These are phyloP conservation scores for Saccharum hybrid DNA, from an alignment of 202 grass and related monocot species.

Conservation along the genomic window DNA sequence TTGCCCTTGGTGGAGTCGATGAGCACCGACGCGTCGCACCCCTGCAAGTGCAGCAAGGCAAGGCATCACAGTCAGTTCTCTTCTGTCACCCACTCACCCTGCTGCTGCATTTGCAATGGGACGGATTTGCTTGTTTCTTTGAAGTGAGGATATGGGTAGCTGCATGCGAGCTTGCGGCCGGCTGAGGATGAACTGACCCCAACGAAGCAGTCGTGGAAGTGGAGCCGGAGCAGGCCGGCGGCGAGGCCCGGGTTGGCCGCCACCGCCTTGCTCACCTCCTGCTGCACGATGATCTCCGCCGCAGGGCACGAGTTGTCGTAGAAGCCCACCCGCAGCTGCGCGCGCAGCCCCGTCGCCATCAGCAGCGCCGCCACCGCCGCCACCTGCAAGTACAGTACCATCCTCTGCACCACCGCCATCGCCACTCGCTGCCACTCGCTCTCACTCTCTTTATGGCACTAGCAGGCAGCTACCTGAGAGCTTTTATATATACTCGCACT, in stretches of 20 bases:
- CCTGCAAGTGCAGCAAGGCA: constrained; percentile 41
- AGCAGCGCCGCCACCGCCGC: constrained; percentile 39
- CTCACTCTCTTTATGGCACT: constrained; percentile 40
- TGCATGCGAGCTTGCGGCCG: too few species aligned
- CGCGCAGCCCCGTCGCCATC: constrained; percentile 43
- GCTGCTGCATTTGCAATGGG: too few species aligned
- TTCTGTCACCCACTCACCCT: not conserved
- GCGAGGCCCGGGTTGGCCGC: constrained; percentile 56
- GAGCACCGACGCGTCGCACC: constrained; percentile 90
- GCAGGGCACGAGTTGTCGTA: constrained; percentile 73
- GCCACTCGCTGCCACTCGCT: not conserved
- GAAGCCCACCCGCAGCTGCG: constrained; percentile 72
- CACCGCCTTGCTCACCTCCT: constrained; percentile 76
- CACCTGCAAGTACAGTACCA: constrained; percentile 11
- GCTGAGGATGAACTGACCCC: constrained; percentile 35
- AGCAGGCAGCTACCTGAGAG: not conserved
- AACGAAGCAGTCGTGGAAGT: constrained; percentile 95
- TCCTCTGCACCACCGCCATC: constrained; percentile 37
- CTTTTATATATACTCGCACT: not conserved
- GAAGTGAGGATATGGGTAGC: too few species aligned
- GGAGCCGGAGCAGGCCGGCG: constrained; percentile 68
- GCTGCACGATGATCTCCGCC: constrained; percentile 75
- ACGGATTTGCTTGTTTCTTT: too few species aligned
- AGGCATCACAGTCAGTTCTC: not conserved
- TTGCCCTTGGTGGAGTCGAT: constrained; percentile 72